These are phyloP conservation scores for Podospora pseudopauciseta DNA, from an alignment of 495 filamentous ascomycete genomes.

Conservation along the genomic window DNA sequence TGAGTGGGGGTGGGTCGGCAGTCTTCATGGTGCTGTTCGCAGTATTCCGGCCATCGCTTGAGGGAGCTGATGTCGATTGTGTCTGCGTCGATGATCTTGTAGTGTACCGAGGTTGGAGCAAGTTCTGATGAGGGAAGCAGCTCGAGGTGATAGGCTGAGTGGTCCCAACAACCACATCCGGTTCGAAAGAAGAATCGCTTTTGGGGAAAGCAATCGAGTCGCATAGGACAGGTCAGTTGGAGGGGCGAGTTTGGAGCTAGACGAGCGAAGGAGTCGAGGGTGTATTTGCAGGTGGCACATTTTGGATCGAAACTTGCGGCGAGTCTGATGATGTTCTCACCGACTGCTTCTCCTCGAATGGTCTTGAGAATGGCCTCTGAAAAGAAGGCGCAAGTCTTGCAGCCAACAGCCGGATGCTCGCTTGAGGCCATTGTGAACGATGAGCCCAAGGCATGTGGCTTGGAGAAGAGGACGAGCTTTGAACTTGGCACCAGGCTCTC, in stretches of 20 bases:
- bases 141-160: neutral
- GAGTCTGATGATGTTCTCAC: neutral
- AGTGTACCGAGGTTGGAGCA: neutral
- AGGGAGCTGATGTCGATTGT: neutral
- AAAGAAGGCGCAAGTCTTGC: neutral
- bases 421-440: neutral
- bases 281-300: neutral
- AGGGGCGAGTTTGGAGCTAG: neutral
- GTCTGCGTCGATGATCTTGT: neutral
- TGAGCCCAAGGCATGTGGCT: neutral
- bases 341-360: neutral
- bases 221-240: neutral
- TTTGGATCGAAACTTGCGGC: neutral
- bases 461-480: neutral
- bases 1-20: neutral
- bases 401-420: neutral
- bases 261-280: neutral
- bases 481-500: neutral
- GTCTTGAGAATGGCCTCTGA: neutral
- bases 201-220: neutral
- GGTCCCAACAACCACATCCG: neutral
- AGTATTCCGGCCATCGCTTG: neutral
- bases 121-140: neutral
- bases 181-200: neutral
- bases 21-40: neutral